Conservation (phyloP, 768 basidiomycete species). For the Favolaschia claudopus region DNA sequence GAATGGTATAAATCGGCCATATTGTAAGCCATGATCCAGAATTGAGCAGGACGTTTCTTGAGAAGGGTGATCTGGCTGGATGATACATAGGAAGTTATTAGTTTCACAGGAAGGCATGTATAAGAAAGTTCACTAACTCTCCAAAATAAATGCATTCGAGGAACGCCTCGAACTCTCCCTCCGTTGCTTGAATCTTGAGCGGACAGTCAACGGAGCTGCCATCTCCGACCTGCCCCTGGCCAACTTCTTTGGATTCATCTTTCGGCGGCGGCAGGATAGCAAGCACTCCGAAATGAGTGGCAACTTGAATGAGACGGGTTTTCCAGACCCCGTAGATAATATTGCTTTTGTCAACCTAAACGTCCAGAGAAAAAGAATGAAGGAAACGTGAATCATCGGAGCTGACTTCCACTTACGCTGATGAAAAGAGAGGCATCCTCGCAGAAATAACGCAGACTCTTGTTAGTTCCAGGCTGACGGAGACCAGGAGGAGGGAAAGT, state of each 20-base stretch:
- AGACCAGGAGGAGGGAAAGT: neutral
- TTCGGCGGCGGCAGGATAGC: too few species aligned
- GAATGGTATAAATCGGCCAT: slow-evolving; percentile 2
- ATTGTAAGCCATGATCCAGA: neutral
- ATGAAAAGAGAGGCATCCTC: neutral
- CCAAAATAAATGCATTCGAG: neutral
- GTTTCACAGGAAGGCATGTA: too few species aligned
- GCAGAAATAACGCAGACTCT: neutral
- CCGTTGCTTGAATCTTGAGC: neutral
- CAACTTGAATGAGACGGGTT: neutral
- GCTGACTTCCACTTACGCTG: neutral
- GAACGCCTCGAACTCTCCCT: neutral
- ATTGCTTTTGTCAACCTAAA: neutral
- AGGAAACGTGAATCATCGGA: neutral
- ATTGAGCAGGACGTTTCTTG: neutral
- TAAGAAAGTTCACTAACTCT: neutral
- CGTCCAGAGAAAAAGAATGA: too few species aligned
- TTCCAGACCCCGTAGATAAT: neutral
- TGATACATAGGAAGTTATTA: too few species aligned
- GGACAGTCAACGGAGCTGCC: neutral
- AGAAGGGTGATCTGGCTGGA: too few species aligned
- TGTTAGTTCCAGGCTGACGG: neutral
- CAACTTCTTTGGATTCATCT: too few species aligned
- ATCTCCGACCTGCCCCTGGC: too few species aligned
- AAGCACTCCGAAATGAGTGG: too few species aligned